Conservation (phyloP, 2,329 filamentous ascomycete genomes). For the Aspergillus fructus region DNA sequence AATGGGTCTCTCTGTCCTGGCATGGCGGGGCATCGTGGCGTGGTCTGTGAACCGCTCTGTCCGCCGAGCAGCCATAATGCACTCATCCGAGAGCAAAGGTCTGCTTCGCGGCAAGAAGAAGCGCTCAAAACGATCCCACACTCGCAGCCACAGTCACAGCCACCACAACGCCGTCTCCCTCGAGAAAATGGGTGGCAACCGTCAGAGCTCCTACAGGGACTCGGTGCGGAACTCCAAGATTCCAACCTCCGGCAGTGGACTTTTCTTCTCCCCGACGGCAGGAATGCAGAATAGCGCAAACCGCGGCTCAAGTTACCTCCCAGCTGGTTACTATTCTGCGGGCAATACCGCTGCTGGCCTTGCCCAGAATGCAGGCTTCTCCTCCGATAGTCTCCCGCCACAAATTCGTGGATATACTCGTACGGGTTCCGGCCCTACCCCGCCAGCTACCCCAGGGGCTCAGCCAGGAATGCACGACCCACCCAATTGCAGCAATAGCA, state of each 20-base stretch:
- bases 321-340: slow-evolving; percentile 86
- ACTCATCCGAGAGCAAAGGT: slow-evolving; percentile 71
- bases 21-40: slow-evolving; percentile 84
- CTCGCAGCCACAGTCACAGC: slow-evolving; percentile 32
- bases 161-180: slow-evolving; percentile 21
- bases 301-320: slow-evolving; percentile 75
- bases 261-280: slow-evolving; percentile 95
- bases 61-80: slow-evolving; percentile 75
- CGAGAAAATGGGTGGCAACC: slow-evolving; percentile 6
- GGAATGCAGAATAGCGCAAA: slow-evolving; percentile 55
- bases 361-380: slow-evolving; percentile 34
- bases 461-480: slow-evolving; percentile 39
- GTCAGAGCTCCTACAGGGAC: slow-evolving; percentile 10
- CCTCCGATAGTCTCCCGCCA: slow-evolving; percentile 61
- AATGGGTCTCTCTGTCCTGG: slow-evolving; percentile 75
- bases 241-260: slow-evolving; percentile 63
- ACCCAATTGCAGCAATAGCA: slow-evolving; percentile 20
- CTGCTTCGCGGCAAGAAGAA: slow-evolving; percentile 52
- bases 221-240: slow-evolving; percentile 24
- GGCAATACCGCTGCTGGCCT: slow-evolving; percentile 54
- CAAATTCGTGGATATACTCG: slow-evolving; percentile 56
- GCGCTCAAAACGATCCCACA: slow-evolving; percentile 25
- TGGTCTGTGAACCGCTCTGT: slow-evolving; percentile 92
- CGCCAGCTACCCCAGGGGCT: slow-evolving; percentile 64
- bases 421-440: slow-evolving; percentile 53